phyloP scores from a whole-genome alignment of 225 moss, liverwort and hornwort species.

The Neckera pumila region DNA sequence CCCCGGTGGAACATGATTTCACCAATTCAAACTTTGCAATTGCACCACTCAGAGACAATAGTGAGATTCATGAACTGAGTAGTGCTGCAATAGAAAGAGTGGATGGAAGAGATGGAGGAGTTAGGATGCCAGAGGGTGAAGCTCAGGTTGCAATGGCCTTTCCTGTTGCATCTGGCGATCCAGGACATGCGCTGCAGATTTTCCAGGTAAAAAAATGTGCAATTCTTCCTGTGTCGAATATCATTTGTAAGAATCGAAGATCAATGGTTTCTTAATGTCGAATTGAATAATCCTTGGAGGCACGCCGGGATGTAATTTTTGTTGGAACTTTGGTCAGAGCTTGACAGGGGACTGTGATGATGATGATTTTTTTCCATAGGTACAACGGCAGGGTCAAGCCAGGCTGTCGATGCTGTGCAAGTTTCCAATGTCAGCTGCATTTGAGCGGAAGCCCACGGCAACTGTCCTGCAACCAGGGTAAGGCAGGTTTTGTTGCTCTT shows the following conservation, averaged over 20 bases:
- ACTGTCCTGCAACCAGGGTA: conserved; percentile 79
- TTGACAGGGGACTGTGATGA: not conserved
- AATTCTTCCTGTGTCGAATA: not conserved
- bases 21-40: not conserved
- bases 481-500: not conserved
- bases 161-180: not conserved
- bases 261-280: not conserved
- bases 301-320: not conserved
- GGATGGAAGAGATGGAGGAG: not conserved
- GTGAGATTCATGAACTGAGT: not conserved
- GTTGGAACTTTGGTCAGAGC: not conserved
- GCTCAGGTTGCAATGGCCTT: not conserved
- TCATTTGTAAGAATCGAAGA: not conserved
- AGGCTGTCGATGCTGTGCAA: conserved; percentile 74
- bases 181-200: conserved; percentile 19
- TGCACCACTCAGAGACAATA: not conserved
- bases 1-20: not conserved
- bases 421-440: conserved; percentile 35
- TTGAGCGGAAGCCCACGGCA: conserved; percentile 43
- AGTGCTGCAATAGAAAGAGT: not conserved
- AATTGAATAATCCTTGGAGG: not conserved
- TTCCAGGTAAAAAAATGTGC: conserved; percentile 24
- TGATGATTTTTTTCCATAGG: conserved; percentile 6
- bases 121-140: not conserved
- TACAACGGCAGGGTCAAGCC: conserved; percentile 79